Conservation (phyloP, 495 filamentous ascomycete genomes). For the Saxophila tyrrhenica region DNA sequence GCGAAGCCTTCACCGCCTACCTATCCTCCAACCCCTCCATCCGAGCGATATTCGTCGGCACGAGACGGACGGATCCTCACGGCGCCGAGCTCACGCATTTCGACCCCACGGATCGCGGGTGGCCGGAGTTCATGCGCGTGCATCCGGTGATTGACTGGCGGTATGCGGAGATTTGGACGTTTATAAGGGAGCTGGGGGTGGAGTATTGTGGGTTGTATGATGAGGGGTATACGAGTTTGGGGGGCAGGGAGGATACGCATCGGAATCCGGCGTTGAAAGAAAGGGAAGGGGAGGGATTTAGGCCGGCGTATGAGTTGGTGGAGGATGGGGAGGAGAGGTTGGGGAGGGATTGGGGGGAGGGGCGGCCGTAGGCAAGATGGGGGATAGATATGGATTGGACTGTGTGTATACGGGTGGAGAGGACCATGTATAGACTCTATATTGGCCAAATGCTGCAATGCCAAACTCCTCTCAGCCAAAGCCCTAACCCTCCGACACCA, state of each 20-base stretch:
- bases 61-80: slow-evolving; percentile 83
- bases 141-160: slow-evolving; percentile 97
- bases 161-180: slow-evolving; percentile 93
- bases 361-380: neutral
- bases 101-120: slow-evolving; percentile 74
- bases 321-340: slow-evolving; percentile 78
- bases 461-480: neutral
- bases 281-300: slow-evolving; percentile 37
- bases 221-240: slow-evolving; percentile 72
- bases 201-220: slow-evolving; percentile 82
- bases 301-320: slow-evolving; percentile 77
- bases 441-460: neutral
- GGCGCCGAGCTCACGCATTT: slow-evolving; percentile 67
- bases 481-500: too few species aligned
- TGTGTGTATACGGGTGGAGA: neutral
- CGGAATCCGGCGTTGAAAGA: slow-evolving; percentile 69
- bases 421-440: neutral
- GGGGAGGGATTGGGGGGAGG: slow-evolving; percentile 42
- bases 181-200: slow-evolving; percentile 67
- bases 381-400: too few species aligned
- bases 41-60: slow-evolving; percentile 85
- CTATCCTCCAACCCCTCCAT: slow-evolving; percentile 49
- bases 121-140: slow-evolving; percentile 85
- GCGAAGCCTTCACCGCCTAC: slow-evolving; percentile 65
- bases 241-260: slow-evolving; percentile 78